Evolutionary conservation across 192 early-diverging fungal genomes (phyloP).

Genomic region (Rhizophagus sp.): DNA sequence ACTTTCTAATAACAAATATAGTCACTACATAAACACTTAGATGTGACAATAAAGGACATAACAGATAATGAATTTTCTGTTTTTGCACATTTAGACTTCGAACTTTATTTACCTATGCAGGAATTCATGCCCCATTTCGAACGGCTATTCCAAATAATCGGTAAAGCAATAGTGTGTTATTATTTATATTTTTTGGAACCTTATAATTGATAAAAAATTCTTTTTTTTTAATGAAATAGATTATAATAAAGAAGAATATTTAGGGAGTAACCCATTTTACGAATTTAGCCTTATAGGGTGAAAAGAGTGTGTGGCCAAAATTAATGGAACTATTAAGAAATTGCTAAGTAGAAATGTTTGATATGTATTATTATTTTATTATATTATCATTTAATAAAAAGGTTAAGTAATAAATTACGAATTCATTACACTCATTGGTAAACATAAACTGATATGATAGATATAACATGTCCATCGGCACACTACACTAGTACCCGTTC

Average conservation of each 20-base stretch:
- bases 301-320: background rate
- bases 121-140: slow-evolving; percentile 95
- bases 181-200: background rate
- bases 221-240: slow-evolving; percentile 1
- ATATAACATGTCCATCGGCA: too few species aligned
- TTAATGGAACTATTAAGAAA: too few species aligned
- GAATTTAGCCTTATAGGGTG: background rate
- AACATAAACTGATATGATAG: too few species aligned
- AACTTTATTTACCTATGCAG: slow-evolving; percentile 78
- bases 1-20: slow-evolving; percentile 29
- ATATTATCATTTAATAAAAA: too few species aligned
- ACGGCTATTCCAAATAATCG: slow-evolving; percentile 49
- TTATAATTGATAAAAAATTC: background rate
- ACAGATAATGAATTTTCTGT: slow-evolving; percentile 88
- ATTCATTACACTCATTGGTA: too few species aligned
- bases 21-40: slow-evolving; percentile 75
- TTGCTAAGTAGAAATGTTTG: too few species aligned
- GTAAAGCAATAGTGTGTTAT: background rate
- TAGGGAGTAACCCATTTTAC: slow-evolving; percentile 22
- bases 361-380: too few species aligned
- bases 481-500: too few species aligned
- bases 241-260: slow-evolving; percentile 8
- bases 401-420: too few species aligned
- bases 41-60: slow-evolving; percentile 76
- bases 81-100: slow-evolving; percentile 90